These are phyloP conservation scores for Fusarium tjaetaba DNA, from an alignment of 2,329 filamentous ascomycete genomes.

Conservation along the genomic window DNA sequence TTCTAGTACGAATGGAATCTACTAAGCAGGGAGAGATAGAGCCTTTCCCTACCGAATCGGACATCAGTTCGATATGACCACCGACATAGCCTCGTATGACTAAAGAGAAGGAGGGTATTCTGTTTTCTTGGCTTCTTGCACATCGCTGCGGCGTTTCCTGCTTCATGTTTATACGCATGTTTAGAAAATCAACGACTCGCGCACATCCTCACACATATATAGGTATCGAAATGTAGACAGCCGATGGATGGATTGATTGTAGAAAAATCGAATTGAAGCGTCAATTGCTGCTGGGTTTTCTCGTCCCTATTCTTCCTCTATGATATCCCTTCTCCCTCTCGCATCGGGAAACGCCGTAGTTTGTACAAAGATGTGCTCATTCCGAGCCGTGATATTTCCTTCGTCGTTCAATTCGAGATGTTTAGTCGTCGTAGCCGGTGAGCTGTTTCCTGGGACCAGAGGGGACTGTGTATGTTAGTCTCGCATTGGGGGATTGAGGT, in stretches of 20 bases:
- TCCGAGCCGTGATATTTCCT: conserved; percentile 19
- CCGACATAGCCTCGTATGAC: conserved; percentile 26
- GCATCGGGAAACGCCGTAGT: conserved; percentile 38
- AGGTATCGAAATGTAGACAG: conserved; percentile 23
- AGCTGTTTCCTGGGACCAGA: conserved; percentile 67
- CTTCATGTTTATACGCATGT: conserved; percentile 15
- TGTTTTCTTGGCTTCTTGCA: conserved; percentile 20
- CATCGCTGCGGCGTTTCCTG: conserved; percentile 29
- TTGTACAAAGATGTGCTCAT: conserved; percentile 39
- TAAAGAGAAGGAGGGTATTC: background rate
- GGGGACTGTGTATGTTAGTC: conserved; percentile 58
- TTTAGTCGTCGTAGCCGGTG: conserved; percentile 68
- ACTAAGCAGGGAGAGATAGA: conserved; percentile 66
- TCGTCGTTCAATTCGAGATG: conserved; percentile 4
- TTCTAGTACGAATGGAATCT: conserved; percentile 71
- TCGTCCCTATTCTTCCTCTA: conserved; percentile 34
- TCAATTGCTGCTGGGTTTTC: conserved; percentile 39
- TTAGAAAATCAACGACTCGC: conserved; percentile 30
- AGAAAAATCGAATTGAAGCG: conserved; percentile 43
- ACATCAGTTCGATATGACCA: conserved; percentile 29
- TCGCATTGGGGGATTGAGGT: background rate
- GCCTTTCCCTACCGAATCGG: conserved; percentile 41
- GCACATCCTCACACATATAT: conserved; percentile 25
- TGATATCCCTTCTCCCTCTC: conserved; percentile 30
- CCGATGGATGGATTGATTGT: conserved; percentile 9